Base-by-base conservation (phyloP, 176 grass and related monocot genomes). In the Oryza rufipogon region DNA sequence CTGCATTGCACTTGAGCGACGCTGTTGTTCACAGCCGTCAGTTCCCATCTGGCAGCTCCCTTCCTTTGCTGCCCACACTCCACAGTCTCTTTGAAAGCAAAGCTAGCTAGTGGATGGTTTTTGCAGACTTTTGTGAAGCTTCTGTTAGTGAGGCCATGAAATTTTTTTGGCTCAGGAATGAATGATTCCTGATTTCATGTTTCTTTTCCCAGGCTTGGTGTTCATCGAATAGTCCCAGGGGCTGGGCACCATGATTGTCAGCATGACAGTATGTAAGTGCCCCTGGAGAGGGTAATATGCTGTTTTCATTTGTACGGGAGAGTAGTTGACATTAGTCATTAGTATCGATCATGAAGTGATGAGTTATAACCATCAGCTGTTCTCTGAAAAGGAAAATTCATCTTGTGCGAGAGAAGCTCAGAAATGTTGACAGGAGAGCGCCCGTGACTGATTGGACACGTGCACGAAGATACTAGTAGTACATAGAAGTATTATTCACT, bases 91-190 rank as follows among this genome's bases (percentile, higher is more conserved):
- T 64, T 77, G 75, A 75, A 13, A 72, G 34, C 23, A 69, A 13
- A 72, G 34, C 23, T 22, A 66, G 34, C 19, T 17, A 26, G 15
- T 33, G 67, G 32, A 74, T 42, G 51, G 41, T 23, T 71, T 38
- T 78, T 51, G 60, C 71, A 76, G 65, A 79, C 68, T 63, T 86
- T 20, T 71, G 60, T 78, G 83, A 26, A 78, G 67, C 58, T 81
- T 44, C 67, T 80, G 10, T 22, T 8, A 44, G 42, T 39, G 70
- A 60, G 47, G 41, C 30, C 70, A 63, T 64, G 77, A 41, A 2
- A 44, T 54, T 76, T 48, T 49, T 66, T 80, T 52, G 65, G 22
- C 7, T 8, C 70, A 5, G 16, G 7, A 13, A 19, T 0, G 56
- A 5, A 25, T 68, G 19, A 15, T 14, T 54, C 12, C 42, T 44